Base-by-base conservation (phyloP, 768 basidiomycete species). In the Terana coerulea region DNA sequence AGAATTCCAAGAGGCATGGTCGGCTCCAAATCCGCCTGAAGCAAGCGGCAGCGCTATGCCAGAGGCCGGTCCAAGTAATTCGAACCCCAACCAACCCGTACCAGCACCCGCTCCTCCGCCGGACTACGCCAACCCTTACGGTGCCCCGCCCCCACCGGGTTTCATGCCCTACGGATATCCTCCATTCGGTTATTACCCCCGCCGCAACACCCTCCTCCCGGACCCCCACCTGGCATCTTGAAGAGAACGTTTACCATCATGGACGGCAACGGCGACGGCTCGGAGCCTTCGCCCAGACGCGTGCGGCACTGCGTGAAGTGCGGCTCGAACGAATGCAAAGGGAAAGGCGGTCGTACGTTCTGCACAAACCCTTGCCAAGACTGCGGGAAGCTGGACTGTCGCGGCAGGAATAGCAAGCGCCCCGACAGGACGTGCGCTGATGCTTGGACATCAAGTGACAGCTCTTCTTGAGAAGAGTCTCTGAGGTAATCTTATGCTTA, bases 231-330 rank as follows among this genome's bases (percentile, higher is more conserved):
- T 15, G 40, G 25, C 24, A 42, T 56, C 34, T 34, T 65, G 54
- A 65, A 65, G 61, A 55, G 64, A 14, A 62, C 63, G 57, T 63
- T 63, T 58, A 51, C 61, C 29, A 51, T 61, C 35, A 55, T 65
- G 19, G 61, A 58, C 37, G 56, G 58, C 36, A 53, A 57, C 19
- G 53, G 57, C 30, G 61, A 61, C 49, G 52, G 48, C 35, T 43
- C 53, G n/a, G 61, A 61, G 56, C 61, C 64, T 35, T 25, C 58
- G 55, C 64, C 62, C 58, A 87, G 87, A 62, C 77, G 89, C 2
- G 80, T 80, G 37, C 83, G 88, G 34, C 89, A 90, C 61, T 91
- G 88, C 59, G 84, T 83, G 64, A 91, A 91, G 69, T 91, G 88
- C 51, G 88, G 88, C 14, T 83, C 80, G 33, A 81, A 84, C 66